Base-by-base conservation (phyloP, 345 rosid species). In the Populus alba region DNA sequence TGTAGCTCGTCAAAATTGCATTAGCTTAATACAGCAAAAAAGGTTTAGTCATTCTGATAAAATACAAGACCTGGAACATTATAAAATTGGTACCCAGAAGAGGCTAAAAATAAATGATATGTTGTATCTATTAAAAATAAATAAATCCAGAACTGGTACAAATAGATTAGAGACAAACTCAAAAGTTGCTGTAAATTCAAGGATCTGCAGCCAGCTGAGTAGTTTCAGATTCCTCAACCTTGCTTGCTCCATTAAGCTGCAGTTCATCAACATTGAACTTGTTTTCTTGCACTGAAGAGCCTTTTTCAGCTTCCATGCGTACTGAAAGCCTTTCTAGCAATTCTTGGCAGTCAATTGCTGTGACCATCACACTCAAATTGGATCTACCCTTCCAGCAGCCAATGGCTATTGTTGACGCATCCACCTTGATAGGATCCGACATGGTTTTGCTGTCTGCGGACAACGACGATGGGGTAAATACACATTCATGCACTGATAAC, bases 381-480 rank as follows among this genome's bases (percentile, higher is more conserved):
- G 87, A 87, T 83, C 86, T 87, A 10, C 99, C 98, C 84, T 83
- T 94, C 99, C 98, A 92, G 87, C 99, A 94, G 57, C 97, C 97
- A 22, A 97, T 94, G 82, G 97, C 97, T 75, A 91, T 85, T 7
- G 92, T 84, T 25, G 92, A 85, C 47, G 82, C 75, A 72, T 83
- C 90, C 73, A 85, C 85, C 80, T 83, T 77, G 49, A 83, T 69
- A 57, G 76, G 75, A 77, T 82, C 85, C 35, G 87, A 74, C 31
- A 38, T 74, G 51, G 75, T 59, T 67, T 87, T 77, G 41, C 76
- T 76, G 78, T 83, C 97, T 87, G 88, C 83, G 59, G n/a, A 65
- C 9, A 61, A 75, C 47, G 45, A 13, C 5, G 68, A 18, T 3
- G 27, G 76, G n/a, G 17, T 45, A 23, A 66, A 79, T 20, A 17